A percentile compares a stretch with the other conserved stretches of the same genome.
These are phyloP conservation scores for Epichloe amarillans DNA, from an alignment of 2,329 filamentous ascomycete genomes.

Conservation along the genomic window DNA sequence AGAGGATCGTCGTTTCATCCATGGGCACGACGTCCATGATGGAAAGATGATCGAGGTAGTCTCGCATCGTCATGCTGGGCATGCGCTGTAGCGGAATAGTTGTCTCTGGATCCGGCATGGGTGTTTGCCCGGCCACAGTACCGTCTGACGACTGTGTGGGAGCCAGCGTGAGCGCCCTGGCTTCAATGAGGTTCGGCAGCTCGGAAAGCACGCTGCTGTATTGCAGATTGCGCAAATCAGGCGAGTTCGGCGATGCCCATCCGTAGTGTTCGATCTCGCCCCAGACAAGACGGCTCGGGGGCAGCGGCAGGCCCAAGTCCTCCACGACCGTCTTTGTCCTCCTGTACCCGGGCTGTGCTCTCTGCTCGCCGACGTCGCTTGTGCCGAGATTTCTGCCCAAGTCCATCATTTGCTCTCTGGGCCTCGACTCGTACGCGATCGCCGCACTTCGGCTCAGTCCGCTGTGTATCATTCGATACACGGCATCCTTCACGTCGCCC, in stretches of 20 bases:
- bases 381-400: slow-evolving; percentile 8
- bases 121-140: slow-evolving; percentile 6
- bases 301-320: slow-evolving; percentile 33
- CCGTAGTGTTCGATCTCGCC: slow-evolving; percentile 74
- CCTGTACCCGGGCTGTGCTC: slow-evolving; percentile 12
- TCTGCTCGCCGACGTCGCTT: slow-evolving; percentile 8
- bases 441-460: slow-evolving; percentile 64
- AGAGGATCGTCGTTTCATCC: slow-evolving; percentile 38
- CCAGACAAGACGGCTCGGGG: slow-evolving; percentile 49
- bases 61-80: slow-evolving; percentile 58
- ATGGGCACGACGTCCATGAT: slow-evolving; percentile 47
- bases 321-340: slow-evolving; percentile 25
- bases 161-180: slow-evolving; percentile 77
- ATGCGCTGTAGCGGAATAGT: slow-evolving; percentile 60
- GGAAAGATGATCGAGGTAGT: slow-evolving; percentile 63
- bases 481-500: slow-evolving; percentile 62
- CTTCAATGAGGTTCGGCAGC: slow-evolving; percentile 81
- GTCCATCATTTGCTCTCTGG: slow-evolving; percentile 14
- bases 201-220: slow-evolving; percentile 73
- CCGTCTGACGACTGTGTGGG: slow-evolving; percentile 29
- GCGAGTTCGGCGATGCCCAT: slow-evolving; percentile 70
- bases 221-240: slow-evolving; percentile 67
- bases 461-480: slow-evolving; percentile 62
- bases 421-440: slow-evolving; percentile 55
- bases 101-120: slow-evolving; percentile 49